A percentile compares a stretch with the other conserved stretches of the same genome.
Evolutionary conservation across 1,139 yeast genomes (phyloP).

Genomic region (Magnusiomyces tetraspermus): DNA sequence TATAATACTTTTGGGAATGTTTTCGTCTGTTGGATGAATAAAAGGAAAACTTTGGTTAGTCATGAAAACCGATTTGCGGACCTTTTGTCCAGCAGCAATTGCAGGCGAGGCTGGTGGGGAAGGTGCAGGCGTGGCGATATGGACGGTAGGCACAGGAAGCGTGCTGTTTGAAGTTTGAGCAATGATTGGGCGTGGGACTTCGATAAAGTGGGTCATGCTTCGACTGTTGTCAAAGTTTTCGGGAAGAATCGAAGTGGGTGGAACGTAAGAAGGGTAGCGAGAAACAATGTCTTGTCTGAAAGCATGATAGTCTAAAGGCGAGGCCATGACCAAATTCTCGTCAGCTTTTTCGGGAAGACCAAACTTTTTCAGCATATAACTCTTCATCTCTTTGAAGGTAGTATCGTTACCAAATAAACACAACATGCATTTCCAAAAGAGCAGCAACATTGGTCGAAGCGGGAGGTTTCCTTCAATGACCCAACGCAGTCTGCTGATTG

Average conservation of each 20-base stretch:
- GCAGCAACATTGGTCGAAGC: conserved; percentile 40
- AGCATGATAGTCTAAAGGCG: conserved; percentile 73
- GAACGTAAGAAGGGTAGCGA: conserved; percentile 61
- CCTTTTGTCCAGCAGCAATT: conserved; percentile 45
- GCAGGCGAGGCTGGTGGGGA: conserved; percentile 67
- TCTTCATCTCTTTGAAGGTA: conserved; percentile 41
- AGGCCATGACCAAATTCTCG: conserved; percentile 37
- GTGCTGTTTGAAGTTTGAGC: conserved; percentile 47
- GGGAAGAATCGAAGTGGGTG: conserved; percentile 41
- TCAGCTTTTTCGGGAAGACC: conserved; percentile 32
- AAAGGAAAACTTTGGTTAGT: conserved; percentile 75
- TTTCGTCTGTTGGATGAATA: conserved; percentile 49
- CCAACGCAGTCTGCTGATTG: conserved; percentile 65
- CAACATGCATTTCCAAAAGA: conserved; percentile 52
- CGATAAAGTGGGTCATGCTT: conserved; percentile 34
- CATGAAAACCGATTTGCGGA: conserved; percentile 58
- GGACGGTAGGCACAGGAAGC: conserved; percentile 55
- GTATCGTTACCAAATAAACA: conserved; percentile 56
- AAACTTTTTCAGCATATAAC: conserved; percentile 39
- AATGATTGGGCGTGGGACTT: conserved; percentile 49
- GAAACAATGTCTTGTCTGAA: conserved; percentile 66
- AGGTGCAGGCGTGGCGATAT: conserved; percentile 83
- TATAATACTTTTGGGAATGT: conserved; percentile 61
- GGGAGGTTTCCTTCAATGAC: conserved; percentile 25
- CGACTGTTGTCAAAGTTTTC: conserved; percentile 41